Evolutionary conservation across 1,284 basidiomycete genomes (phyloP).

Genomic region (Cryptococcus wingfieldii): DNA sequence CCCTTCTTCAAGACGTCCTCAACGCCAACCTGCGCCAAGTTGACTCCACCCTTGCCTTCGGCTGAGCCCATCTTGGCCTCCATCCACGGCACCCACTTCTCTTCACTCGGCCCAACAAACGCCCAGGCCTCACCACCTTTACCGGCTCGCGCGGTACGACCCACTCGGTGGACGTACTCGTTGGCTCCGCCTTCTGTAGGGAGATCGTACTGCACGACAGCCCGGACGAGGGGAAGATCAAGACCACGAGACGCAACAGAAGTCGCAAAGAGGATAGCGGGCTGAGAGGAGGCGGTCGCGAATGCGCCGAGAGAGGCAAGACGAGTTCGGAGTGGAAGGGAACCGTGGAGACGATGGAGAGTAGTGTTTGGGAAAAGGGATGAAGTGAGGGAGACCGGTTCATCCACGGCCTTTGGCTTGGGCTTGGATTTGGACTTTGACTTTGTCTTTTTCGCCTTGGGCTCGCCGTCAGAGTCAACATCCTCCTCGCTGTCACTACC

Average conservation of each 20-base stretch:
- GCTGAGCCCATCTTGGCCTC: slow-evolving; percentile 63
- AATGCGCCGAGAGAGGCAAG: slow-evolving; percentile 79
- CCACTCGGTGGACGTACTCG: slow-evolving; percentile 95
- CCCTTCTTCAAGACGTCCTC: slow-evolving; percentile 72
- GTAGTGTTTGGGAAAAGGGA: slow-evolving; percentile 74
- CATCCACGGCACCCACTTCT: slow-evolving; percentile 83
- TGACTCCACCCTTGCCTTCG: slow-evolving; percentile 48
- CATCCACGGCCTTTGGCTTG: slow-evolving; percentile 33
- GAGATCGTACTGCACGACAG: slow-evolving; percentile 93
- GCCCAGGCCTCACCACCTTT: slow-evolving; percentile 85
- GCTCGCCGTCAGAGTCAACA: slow-evolving; percentile 38
- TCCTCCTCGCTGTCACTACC: slow-evolving; percentile 22
- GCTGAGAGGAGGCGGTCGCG: slow-evolving; percentile 51
- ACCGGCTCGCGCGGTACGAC: slow-evolving; percentile 93
- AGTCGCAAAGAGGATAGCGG: slow-evolving; percentile 84
- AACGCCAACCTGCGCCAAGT: slow-evolving; percentile 60
- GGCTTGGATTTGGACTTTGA: slow-evolving; percentile 15
- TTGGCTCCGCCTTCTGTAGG: slow-evolving; percentile 95
- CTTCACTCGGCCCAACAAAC: slow-evolving; percentile 76
- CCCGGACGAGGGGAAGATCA: slow-evolving; percentile 91
- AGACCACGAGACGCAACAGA: slow-evolving; percentile 95
- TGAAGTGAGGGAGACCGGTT: slow-evolving; percentile 60
- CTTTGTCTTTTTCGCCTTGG: slow-evolving; percentile 25
- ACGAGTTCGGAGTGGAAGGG: slow-evolving; percentile 75
- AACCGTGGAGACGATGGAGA: slow-evolving; percentile 92